A percentile compares a stretch with the other conserved stretches of the same genome.
Evolutionary conservation across 257 asterid species (phyloP).

Genomic region (Solanum microdontum): DNA sequence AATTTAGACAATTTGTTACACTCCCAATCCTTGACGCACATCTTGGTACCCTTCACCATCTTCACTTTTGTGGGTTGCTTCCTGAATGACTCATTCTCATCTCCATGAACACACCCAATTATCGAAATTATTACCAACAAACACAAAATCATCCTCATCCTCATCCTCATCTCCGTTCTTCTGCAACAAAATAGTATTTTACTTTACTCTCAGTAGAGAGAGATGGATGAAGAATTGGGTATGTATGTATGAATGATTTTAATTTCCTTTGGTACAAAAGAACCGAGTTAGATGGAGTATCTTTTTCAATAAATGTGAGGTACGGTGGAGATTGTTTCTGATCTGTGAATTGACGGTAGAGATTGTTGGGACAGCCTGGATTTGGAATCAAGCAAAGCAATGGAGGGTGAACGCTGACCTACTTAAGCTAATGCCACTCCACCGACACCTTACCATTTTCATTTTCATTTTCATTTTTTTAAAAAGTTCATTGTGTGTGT

Average conservation of each 20-base stretch:
- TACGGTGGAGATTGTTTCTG: not conserved
- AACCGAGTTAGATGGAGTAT: conserved; percentile 18
- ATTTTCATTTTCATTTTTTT: not conserved
- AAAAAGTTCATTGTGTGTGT: not conserved
- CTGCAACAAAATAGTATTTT: not conserved
- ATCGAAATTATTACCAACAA: conserved; percentile 3
- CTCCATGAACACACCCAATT: not conserved
- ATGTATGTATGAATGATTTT: not conserved
- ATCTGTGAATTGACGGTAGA: not conserved
- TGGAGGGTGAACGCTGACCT: not conserved
- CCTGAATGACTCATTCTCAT: conserved; percentile 18
- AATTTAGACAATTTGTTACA: conserved; percentile 37
- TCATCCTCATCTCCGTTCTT: not conserved
- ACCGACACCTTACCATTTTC: conserved; percentile 4
- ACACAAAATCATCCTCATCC: conserved; percentile 5
- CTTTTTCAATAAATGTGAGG: conserved; percentile 9
- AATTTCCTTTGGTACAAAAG: conserved; percentile 10
- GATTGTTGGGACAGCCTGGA: not conserved
- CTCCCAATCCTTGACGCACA: conserved; percentile 74
- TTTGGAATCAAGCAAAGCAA: not conserved
- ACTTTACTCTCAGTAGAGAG: not conserved
- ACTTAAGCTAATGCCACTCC: conserved; percentile 1
- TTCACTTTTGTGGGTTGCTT: conserved; percentile 33
- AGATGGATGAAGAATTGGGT: too few relatives aligned
- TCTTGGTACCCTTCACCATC: conserved; percentile 50